Conservation (phyloP, 805 yeast species). For the Wickerhamomyces hampshirensis region DNA sequence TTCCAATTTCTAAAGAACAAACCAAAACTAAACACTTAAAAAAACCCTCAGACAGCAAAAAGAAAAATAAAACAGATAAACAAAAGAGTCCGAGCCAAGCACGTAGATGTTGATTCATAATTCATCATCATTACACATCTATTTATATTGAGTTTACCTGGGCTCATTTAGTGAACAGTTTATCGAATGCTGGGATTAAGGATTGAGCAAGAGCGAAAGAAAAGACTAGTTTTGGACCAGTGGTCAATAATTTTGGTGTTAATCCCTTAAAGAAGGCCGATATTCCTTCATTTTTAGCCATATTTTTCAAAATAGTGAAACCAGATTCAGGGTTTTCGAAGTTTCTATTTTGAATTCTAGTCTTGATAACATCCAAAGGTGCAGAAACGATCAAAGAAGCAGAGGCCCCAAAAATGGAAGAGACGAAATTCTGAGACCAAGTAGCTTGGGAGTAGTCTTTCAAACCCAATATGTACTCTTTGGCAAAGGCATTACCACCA, state of each 20-base stretch:
- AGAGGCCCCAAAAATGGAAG: slow-evolving; percentile 94
- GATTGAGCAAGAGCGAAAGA: slow-evolving; percentile 98
- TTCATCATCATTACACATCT: too few relatives aligned
- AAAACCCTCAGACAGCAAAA: too few relatives aligned
- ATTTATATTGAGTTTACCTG: too few relatives aligned
- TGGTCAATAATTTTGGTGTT: slow-evolving; percentile 92
- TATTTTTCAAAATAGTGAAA: slow-evolving; percentile 85
- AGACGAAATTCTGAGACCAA: slow-evolving; percentile 90
- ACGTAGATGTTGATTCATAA: too few relatives aligned
- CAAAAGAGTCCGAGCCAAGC: too few relatives aligned
- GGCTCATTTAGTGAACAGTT: slow-evolving; percentile 39
- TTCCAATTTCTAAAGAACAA: too few relatives aligned
- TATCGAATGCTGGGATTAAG: slow-evolving; percentile 93
- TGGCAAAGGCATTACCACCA: slow-evolving; percentile 98
- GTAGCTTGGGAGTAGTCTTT: slow-evolving; percentile 87
- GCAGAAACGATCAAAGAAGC: slow-evolving; percentile 96
- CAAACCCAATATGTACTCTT: slow-evolving; percentile 87
- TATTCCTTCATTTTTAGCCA: slow-evolving; percentile 87
- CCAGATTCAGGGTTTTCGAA: slow-evolving; percentile 96
- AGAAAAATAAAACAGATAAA: too few relatives aligned
- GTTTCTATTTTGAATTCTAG: slow-evolving; percentile 95
- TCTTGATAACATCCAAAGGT: slow-evolving; percentile 96
- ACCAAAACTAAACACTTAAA: too few relatives aligned
- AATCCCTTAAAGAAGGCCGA: slow-evolving; percentile 93
- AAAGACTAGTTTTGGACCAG: slow-evolving; percentile 97